Percentiles rank a stretch among this genome's conserved stretches.
Evolutionary conservation across 2,329 filamentous ascomycete species (phyloP).

Genomic region (Aspergillus sp.): DNA sequence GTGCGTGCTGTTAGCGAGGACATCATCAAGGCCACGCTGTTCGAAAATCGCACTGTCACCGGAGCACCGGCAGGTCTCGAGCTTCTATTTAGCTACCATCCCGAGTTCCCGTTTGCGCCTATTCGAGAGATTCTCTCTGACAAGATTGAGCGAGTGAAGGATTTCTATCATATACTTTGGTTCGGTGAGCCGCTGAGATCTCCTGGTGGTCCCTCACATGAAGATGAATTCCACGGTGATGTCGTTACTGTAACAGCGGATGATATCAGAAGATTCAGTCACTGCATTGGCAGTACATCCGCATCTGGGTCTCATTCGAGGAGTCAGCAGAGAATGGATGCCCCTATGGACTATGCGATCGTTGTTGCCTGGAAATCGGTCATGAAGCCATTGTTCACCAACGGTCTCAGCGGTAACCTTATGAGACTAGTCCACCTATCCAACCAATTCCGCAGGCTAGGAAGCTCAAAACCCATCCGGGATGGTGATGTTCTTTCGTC

Average conservation of each 20-base stretch:
- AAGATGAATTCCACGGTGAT: background rate
- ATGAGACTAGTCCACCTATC: conserved; percentile 1
- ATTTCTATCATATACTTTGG: background rate
- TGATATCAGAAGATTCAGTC: background rate
- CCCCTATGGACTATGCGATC: background rate
- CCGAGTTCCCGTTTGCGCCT: background rate
- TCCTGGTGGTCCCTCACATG: background rate
- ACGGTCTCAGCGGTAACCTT: background rate
- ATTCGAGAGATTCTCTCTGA: background rate
- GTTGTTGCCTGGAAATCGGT: conserved; percentile 1
- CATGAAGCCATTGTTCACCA: conserved; percentile 1
- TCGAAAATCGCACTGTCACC: background rate
- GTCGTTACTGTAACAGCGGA: background rate
- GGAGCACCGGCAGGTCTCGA: background rate
- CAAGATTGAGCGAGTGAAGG: background rate
- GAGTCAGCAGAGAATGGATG: background rate
- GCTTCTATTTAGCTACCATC: background rate
- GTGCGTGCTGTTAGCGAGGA: background rate
- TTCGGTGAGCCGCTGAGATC: background rate
- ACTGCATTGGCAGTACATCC: background rate
- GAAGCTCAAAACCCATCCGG: background rate
- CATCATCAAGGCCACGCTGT: background rate
- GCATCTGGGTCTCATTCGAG: background rate
- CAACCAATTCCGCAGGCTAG: background rate
- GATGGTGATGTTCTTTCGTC: background rate